phyloP scores from a whole-genome alignment of 306 rosid species.

The Cicer arietinum region DNA sequence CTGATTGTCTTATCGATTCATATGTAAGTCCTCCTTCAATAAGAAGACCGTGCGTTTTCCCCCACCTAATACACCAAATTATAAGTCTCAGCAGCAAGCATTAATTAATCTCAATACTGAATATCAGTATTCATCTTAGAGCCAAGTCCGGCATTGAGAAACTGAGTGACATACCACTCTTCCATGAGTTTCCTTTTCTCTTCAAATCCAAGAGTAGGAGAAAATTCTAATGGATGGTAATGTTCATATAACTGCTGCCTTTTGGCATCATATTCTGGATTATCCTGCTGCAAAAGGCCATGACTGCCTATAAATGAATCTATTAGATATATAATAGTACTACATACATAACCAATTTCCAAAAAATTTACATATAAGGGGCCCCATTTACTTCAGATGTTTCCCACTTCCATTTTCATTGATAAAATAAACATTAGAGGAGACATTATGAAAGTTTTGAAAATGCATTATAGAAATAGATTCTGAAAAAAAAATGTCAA shows the following conservation, averaged over 20 bases:
- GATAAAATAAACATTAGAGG: too few species aligned
- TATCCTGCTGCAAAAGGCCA: slow-evolving; percentile 83
- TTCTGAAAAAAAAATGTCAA: too few species aligned
- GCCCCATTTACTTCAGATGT: too few species aligned
- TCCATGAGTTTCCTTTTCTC: slow-evolving; percentile 94
- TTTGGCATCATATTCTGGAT: slow-evolving; percentile 74
- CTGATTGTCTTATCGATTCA: slow-evolving; percentile 76
- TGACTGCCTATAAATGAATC: slow-evolving; percentile 70
- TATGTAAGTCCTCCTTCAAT: slow-evolving; percentile 88
- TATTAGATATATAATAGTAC: slow-evolving; percentile 21
- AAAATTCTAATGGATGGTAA: slow-evolving; percentile 90
- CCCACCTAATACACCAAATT: slow-evolving; percentile 74
- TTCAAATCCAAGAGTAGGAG: slow-evolving; percentile 68
- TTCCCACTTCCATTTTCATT: too few species aligned
- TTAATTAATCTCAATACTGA: slow-evolving; percentile 18
- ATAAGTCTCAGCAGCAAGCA: slow-evolving; percentile 19
- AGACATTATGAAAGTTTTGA: too few species aligned
- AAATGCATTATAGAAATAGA: too few species aligned
- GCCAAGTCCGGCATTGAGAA: slow-evolving; percentile 30
- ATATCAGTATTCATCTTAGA: slow-evolving; percentile 17
- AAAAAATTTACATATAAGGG: neutral
- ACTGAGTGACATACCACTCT: slow-evolving; percentile 72
- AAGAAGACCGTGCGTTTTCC: slow-evolving; percentile 79
- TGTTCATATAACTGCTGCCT: slow-evolving; percentile 70
- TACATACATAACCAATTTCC: slow-evolving; percentile 17